These are phyloP conservation scores for Leccinum longicurvipes DNA, from an alignment of 768 basidiomycete species.

Conservation along the genomic window DNA sequence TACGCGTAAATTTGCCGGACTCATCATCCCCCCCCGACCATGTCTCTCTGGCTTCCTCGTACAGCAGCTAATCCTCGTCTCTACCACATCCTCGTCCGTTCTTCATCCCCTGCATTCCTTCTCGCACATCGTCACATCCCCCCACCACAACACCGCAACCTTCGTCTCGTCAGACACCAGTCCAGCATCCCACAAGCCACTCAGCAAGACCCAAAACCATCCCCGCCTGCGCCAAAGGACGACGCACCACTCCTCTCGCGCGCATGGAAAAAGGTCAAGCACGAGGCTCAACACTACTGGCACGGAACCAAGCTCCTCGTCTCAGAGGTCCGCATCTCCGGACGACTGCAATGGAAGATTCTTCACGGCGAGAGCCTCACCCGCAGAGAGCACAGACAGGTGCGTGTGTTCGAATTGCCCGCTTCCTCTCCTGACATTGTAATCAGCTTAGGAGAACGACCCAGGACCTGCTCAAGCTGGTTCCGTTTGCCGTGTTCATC, in stretches of 20 bases:
- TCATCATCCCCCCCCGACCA: slow-evolving; percentile 22
- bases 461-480: slow-evolving; percentile 84
- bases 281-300: slow-evolving; percentile 97
- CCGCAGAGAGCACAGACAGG: slow-evolving; percentile 91
- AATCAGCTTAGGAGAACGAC: slow-evolving; percentile 87
- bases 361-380: slow-evolving; percentile 89
- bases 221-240: slow-evolving; percentile 48
- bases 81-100: slow-evolving; percentile 14
- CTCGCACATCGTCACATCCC: slow-evolving; percentile 27
- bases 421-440: not conserved
- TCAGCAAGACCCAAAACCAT: slow-evolving; percentile 42
- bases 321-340: slow-evolving; percentile 89
- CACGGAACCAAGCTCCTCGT: slow-evolving; percentile 91
- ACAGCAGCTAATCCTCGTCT: slow-evolving; percentile 40
- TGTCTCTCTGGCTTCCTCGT: slow-evolving; percentile 80
- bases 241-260: slow-evolving; percentile 51
- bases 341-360: slow-evolving; percentile 86
- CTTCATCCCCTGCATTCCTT: slow-evolving; percentile 14
- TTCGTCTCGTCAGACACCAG: slow-evolving; percentile 8
- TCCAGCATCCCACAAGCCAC: slow-evolving; percentile 6
- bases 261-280: slow-evolving; percentile 91
- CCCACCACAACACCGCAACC: not conserved
- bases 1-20: slow-evolving; percentile 4
- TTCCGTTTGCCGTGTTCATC: slow-evolving; percentile 93
- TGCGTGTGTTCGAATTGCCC: slow-evolving; percentile 27